phyloP scores from a whole-genome alignment of 78 protist genomes.

The Emiliania huxleyi region DNA sequence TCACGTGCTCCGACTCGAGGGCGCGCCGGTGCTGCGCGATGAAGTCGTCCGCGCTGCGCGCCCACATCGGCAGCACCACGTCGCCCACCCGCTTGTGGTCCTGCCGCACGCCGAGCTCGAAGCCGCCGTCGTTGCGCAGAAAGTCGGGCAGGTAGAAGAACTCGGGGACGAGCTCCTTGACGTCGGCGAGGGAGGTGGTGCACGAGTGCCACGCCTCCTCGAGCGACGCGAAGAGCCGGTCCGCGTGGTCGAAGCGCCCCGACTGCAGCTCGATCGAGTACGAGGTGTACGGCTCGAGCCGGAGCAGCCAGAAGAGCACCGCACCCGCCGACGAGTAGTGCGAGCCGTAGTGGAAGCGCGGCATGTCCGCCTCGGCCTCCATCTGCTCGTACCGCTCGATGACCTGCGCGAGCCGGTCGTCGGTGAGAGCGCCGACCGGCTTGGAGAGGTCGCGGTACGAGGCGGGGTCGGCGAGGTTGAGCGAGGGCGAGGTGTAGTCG shows the following conservation, averaged over 20 bases:
- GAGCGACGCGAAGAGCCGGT: slow-evolving; percentile 87
- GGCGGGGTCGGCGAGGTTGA: slow-evolving; percentile 78
- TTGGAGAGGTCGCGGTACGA: slow-evolving; percentile 87
- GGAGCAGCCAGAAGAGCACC: slow-evolving; percentile 78
- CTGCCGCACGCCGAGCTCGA: slow-evolving; percentile 12
- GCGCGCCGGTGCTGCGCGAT: slow-evolving; percentile 64
- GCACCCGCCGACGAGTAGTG: slow-evolving; percentile 84
- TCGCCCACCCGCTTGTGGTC: slow-evolving; percentile 38
- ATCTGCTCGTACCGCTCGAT: neutral
- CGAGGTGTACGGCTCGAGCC: slow-evolving; percentile 93
- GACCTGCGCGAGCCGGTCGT: neutral
- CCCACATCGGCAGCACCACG: slow-evolving; percentile 94
- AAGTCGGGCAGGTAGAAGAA: slow-evolving; percentile 72
- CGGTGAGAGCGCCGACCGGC: slow-evolving; percentile 91
- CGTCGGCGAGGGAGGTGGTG: slow-evolving; percentile 25
- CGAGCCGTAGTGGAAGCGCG: slow-evolving; percentile 88
- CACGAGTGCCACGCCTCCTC: slow-evolving; percentile 68
- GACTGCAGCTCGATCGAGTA: slow-evolving; percentile 66
- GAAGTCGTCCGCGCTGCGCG: slow-evolving; percentile 74
- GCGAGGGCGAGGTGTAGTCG: slow-evolving; percentile 67
- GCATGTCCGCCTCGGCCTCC: slow-evolving; percentile 50
- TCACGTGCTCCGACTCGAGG: slow-evolving; percentile 84
- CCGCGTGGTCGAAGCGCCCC: slow-evolving; percentile 93
- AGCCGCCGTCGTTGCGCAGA: slow-evolving; percentile 42
- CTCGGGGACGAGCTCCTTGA: slow-evolving; percentile 86